Conservation (phyloP, 495 filamentous ascomycete genomes). For the Penicillium soppii region DNA sequence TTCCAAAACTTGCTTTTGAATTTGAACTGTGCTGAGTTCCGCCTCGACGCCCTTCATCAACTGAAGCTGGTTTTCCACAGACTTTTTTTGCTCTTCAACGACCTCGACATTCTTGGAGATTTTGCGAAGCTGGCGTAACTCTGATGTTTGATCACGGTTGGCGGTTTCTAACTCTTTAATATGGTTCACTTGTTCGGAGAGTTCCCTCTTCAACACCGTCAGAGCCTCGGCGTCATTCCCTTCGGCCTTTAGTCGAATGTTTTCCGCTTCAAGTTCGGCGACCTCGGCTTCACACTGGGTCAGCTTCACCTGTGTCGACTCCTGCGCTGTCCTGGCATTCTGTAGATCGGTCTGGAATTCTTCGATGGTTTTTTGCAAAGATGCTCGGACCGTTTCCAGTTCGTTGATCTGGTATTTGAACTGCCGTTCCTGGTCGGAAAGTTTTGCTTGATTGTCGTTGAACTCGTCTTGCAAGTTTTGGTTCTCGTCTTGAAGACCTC, state of each 20-base stretch:
- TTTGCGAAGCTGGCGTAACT: conserved; percentile 77
- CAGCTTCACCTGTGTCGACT: conserved; percentile 65
- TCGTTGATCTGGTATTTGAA: conserved; percentile 68
- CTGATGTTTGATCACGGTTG: conserved; percentile 75
- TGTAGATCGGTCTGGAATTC: conserved; percentile 71
- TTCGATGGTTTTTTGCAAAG: conserved; percentile 64
- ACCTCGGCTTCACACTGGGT: conserved; percentile 66
- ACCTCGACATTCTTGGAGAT: conserved; percentile 82
- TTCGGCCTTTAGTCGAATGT: conserved; percentile 77
- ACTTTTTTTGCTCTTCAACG: conserved; percentile 93
- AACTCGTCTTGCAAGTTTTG: conserved; percentile 71
- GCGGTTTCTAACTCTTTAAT: conserved; percentile 78
- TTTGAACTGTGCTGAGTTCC: conserved; percentile 72
- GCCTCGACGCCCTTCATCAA: conserved; percentile 70
- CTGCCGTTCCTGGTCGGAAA: conserved; percentile 68
- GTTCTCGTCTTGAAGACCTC: conserved; percentile 71
- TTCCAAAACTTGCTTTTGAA: conserved; percentile 83
- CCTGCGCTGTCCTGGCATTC: conserved; percentile 58
- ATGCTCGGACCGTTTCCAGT: conserved; percentile 65
- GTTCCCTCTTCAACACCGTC: conserved; percentile 76
- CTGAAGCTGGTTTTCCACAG: conserved; percentile 73
- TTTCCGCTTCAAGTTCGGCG: conserved; percentile 75
- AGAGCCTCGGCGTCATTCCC: conserved; percentile 83
- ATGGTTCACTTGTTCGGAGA: conserved; percentile 85
- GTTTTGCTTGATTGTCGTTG: conserved; percentile 69